Evolutionary conservation across 208 protist genomes (phyloP), one percentile per base, ranked within the genome.

Genomic region (Trichomonas gallinae): DNA sequence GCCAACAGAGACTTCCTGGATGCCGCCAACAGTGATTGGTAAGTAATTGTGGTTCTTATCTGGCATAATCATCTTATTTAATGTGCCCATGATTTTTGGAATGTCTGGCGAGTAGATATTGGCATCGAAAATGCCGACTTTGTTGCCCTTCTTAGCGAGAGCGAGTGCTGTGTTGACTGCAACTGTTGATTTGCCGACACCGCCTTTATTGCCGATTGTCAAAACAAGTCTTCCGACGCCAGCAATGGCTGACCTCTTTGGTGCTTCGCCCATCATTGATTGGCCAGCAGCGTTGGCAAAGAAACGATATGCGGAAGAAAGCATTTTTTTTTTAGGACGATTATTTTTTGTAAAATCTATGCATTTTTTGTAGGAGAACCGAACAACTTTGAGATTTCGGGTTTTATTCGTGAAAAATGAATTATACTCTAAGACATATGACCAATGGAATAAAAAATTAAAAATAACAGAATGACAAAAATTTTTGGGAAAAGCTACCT

Each of bases 151-250:
- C 17, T 13, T 26, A 11, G 91, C 48, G 13, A 97, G 96, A 2
- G 93, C 63, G n/a, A 38, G 96, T 31, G 97, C 97, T 13, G 97
- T 87, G 26, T 97, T 96, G 42, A 97, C 46, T 13, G 97, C 87
- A 40, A 97, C 83, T 21, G 97, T 97, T 42, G 97, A 97, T 96
- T 97, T 97, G 11, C 97, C 97, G 17, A 97, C 97, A 45, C 97
- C 97, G 38, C 97, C 97, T 36, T 96, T 96, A 36, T 44, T 46
- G 36, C 87, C 23, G 87, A 34, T 48, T 36, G 40, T 44, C 9
- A 58, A n/a, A 48, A 96, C 44, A 6, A 85, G 34, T 15, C 81
- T 34, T 13, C 81, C 81, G 17, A 85, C 58, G 26, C 58, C 58
- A 72, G 58, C 58, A 72, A 72, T 21, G 8, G 58, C 4, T n/a